phyloP scores from a whole-genome alignment of 2,329 filamentous ascomycete species.

The Dactylonectria macrodidyma region DNA sequence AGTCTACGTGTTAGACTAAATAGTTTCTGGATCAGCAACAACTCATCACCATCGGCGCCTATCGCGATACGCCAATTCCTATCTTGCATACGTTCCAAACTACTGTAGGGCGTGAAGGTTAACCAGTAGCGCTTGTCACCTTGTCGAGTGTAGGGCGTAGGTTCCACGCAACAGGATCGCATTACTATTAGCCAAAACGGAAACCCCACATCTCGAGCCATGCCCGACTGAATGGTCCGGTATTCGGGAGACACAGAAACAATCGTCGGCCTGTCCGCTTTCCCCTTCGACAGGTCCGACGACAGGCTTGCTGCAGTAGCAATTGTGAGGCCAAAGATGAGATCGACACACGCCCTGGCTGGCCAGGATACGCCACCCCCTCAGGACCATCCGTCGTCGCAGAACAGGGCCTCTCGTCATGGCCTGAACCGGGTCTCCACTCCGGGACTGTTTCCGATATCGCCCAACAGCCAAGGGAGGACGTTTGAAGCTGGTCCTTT shows the following conservation, averaged over 20 bases:
- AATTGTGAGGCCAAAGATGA: neutral
- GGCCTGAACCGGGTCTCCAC: conserved; percentile 4
- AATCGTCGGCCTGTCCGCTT: no score
- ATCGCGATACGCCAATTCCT: neutral
- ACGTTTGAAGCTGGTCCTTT: neutral
- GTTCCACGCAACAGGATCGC: neutral
- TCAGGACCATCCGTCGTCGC: neutral
- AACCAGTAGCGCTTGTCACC: neutral
- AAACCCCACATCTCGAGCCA: conserved; percentile 16
- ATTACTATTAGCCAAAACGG: conserved; percentile 18
- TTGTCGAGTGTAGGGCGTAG: conserved; percentile 2
- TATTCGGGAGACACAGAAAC: neutral
- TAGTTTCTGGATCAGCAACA: neutral
- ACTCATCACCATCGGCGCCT: neutral
- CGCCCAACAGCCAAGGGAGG: neutral
- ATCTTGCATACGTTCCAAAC: neutral
- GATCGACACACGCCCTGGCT: neutral
- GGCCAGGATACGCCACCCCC: neutral
- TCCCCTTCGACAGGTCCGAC: no score
- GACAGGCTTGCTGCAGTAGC: neutral
- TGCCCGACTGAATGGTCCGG: neutral
- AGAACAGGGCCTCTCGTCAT: neutral
- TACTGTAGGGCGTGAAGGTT: conserved; percentile 17
- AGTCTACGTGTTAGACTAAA: neutral
- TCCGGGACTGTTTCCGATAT: conserved; percentile 3